A percentile compares a stretch with the other conserved stretches of the same genome.
Conservation (phyloP, 2,329 filamentous ascomycete genomes). For the Xylariomycetidae sp. region DNA sequence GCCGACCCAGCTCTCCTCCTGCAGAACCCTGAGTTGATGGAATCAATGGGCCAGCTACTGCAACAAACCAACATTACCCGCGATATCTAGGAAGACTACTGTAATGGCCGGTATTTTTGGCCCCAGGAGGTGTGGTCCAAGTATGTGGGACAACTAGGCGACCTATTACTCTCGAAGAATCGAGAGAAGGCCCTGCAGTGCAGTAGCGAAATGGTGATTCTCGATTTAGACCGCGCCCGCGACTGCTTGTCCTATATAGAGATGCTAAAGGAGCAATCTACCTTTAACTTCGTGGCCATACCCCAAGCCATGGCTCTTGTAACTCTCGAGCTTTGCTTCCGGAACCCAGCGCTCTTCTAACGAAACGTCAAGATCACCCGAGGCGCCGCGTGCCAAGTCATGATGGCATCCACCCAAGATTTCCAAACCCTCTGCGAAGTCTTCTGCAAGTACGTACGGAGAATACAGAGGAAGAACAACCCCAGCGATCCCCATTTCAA, state of each 20-base stretch:
- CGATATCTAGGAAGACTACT: slow-evolving; percentile 83
- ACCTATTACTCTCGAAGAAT: slow-evolving; percentile 80
- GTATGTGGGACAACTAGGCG: slow-evolving; percentile 82
- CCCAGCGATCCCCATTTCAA: slow-evolving; percentile 89
- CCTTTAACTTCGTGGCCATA: slow-evolving; percentile 98
- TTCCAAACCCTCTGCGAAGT: slow-evolving; percentile 72
- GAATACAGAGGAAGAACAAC: slow-evolving; percentile 90
- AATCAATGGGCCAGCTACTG: slow-evolving; percentile 95
- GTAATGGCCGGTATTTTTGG: slow-evolving; percentile 87
- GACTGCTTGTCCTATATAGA: slow-evolving; percentile 98
- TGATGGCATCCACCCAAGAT: slow-evolving; percentile 91
- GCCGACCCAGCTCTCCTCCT: slow-evolving; percentile 79
- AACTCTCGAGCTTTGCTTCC: slow-evolving; percentile 88
- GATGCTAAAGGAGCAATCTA: slow-evolving; percentile 87
- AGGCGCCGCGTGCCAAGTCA: slow-evolving; percentile 83
- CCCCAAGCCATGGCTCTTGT: slow-evolving; percentile 97
- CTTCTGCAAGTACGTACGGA: slow-evolving; percentile 70
- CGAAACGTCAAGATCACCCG: slow-evolving; percentile 95
- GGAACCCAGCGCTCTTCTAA: slow-evolving; percentile 80
- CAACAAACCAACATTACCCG: slow-evolving; percentile 99
- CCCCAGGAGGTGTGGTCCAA: slow-evolving; percentile 96
- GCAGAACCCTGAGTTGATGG: slow-evolving; percentile 74
- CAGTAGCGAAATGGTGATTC: slow-evolving; percentile 89
- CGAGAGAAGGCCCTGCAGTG: slow-evolving; percentile 73
- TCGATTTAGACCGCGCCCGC: slow-evolving; percentile 78